Evolutionary conservation across 1,284 basidiomycete genomes (phyloP), one percentile per base, ranked within the genome.

Genomic region (Trichosporon faecale): DNA sequence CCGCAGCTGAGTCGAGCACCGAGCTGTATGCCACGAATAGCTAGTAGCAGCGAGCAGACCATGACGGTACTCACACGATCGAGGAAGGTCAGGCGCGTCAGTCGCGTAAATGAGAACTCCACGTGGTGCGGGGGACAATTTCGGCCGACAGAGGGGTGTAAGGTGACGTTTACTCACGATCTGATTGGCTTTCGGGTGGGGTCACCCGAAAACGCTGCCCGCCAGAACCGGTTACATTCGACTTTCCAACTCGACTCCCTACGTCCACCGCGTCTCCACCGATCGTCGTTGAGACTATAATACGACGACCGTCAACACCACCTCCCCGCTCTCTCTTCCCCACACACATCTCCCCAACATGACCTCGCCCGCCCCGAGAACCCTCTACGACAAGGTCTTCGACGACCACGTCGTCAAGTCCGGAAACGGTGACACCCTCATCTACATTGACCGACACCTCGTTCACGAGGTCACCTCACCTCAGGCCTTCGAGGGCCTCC

Each of bases 391-490:
- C 85, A 96, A 96, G 86, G 93, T 97, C 76, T 97, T 93, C 89
- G 93, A 96, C 76, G 93, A 96, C 83, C 94, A 97, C 85, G 88
- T 95, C 79, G 91, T 97, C 57, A 75, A 88, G 75, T 89, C 91
- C 75, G 90, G 92, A 64, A 90, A 93, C 78, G 95, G 93, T 67
- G 88, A 93, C 68, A 91, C 92, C 29, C 88, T 97, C 73, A 88
- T 97, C 78, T 97, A 95, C 86, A 96, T 97, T 76, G 95, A 97
- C 86, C 94, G 94, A 68, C 95, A 98, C 83, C 88, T 98, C 68
- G 91, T 95, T 18, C 95, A 97, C 78, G 95, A 97, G 86, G 95
- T 98, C 66, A 97, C 95, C 21, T 95, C 92, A 73, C 95, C 95
- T 40, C 95, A 98, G 83, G 95, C 95, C 0, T 98, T 98, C 77